phyloP scores from a whole-genome alignment of 2,329 filamentous ascomycete genomes.

The Gaeumannomyces sp. region DNA sequence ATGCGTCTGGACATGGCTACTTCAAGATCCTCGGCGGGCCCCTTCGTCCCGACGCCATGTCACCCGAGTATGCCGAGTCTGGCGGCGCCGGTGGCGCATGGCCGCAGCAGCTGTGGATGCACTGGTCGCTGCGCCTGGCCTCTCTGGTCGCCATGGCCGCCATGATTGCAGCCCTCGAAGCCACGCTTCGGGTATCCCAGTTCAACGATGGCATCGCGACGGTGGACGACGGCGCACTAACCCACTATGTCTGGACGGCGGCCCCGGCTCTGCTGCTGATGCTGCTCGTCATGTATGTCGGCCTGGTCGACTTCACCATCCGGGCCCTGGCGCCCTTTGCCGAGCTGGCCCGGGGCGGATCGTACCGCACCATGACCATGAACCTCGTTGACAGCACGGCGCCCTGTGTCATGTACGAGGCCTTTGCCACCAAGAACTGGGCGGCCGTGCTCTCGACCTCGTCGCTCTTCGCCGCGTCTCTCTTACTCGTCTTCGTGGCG shows the following conservation, averaged over 20 bases:
- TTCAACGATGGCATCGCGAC: constrained; percentile 24
- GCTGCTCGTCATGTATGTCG: constrained; percentile 25
- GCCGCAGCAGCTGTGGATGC: constrained; percentile 25
- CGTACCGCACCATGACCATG: constrained; percentile 24
- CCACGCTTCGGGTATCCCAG: constrained; percentile 26
- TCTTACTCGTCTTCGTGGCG: constrained; percentile 26
- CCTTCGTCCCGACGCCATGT: constrained; percentile 6
- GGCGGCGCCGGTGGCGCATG: constrained; percentile 15
- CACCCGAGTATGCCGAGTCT: constrained; percentile 14
- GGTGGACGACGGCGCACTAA: constrained; percentile 20
- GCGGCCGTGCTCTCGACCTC: constrained; percentile 22
- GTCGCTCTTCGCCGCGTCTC: constrained; percentile 22
- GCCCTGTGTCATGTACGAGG: constrained; percentile 22
- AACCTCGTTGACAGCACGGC: constrained; percentile 27
- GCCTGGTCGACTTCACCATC: constrained; percentile 25
- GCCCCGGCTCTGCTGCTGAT: constrained; percentile 24
- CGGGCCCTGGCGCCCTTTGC: constrained; percentile 28
- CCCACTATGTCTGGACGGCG: constrained; percentile 30
- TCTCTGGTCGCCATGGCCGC: constrained; percentile 22
- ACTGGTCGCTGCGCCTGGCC: constrained; percentile 22
- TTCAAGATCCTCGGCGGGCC: constrained; percentile 20
- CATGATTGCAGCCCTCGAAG: constrained; percentile 29
- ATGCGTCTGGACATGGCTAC: constrained; percentile 16
- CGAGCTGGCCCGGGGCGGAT: constrained; percentile 21
- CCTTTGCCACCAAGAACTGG: constrained; percentile 21